phyloP scores from a whole-genome alignment of 371 early-diverging fungal species.

The Apophysomyces ossiformis region DNA sequence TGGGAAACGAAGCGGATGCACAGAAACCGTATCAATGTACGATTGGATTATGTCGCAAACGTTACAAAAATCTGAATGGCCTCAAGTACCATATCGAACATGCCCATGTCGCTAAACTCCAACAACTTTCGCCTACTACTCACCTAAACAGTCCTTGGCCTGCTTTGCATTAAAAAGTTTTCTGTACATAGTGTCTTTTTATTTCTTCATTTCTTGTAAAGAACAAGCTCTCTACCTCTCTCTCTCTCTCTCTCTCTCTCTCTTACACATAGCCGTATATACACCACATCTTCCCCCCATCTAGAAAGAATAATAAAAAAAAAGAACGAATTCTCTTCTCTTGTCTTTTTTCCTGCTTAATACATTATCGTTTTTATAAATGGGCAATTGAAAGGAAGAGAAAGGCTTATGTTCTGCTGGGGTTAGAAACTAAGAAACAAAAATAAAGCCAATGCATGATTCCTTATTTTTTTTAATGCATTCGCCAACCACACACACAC shows the following conservation, averaged over 20 bases:
- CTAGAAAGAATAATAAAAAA: too few species aligned
- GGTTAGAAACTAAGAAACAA: too few species aligned
- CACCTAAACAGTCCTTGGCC: conserved; percentile 2
- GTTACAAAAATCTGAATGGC: conserved; percentile 85
- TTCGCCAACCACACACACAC: background rate
- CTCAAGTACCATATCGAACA: conserved; percentile 94
- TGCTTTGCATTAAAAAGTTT: background rate
- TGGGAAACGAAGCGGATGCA: conserved; percentile 48
- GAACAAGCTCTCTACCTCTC: too few species aligned
- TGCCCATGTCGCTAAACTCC: conserved; percentile 37
- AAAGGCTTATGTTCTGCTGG: too few species aligned
- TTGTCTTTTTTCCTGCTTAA: too few species aligned
- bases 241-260: too few species aligned
- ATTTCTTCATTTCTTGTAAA: background rate
- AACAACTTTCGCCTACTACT: background rate
- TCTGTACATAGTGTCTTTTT: background rate
- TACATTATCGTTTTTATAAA: too few species aligned
- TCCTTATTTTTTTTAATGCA: conserved; percentile 6
- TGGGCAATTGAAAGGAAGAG: too few species aligned
- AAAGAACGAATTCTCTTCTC: too few species aligned
- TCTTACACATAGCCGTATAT: background rate
- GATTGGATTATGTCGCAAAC: conserved; percentile 30
- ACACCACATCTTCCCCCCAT: background rate
- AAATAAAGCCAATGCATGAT: background rate
- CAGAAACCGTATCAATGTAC: conserved; percentile 73